Percentiles rank a stretch among this genome's conserved stretches.
These are phyloP conservation scores for Scleroderma bovista DNA, from an alignment of 768 basidiomycete species.

Conservation along the genomic window DNA sequence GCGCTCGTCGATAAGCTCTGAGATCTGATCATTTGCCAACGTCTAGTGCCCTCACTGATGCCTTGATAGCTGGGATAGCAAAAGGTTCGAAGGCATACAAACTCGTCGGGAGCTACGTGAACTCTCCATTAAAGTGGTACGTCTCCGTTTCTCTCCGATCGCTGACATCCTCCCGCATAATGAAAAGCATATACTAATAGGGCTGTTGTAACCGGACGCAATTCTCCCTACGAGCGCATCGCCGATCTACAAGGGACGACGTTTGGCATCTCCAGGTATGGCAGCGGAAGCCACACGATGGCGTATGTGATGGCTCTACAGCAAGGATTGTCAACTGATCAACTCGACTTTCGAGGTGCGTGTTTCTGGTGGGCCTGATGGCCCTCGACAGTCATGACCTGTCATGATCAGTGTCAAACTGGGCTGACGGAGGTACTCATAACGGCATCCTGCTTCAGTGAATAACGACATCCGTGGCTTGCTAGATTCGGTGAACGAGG, in stretches of 20 bases:
- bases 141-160: slow-evolving; percentile 8
- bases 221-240: slow-evolving; percentile 62
- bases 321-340: slow-evolving; percentile 68
- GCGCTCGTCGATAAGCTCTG: background rate
- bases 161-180: background rate
- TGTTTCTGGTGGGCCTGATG: background rate
- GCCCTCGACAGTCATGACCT: background rate
- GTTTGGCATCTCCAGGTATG: slow-evolving; percentile 84
- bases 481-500: slow-evolving; percentile 83
- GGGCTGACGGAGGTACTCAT: no score
- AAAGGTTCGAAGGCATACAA: slow-evolving; percentile 86
- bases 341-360: slow-evolving; percentile 68
- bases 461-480: slow-evolving; percentile 80
- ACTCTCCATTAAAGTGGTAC: slow-evolving; percentile 83
- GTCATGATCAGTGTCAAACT: no score
- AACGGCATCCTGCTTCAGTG: slow-evolving; percentile 41
- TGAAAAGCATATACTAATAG: slow-evolving; percentile 32
- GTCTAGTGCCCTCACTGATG: slow-evolving; percentile 79
- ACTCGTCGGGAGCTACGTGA: slow-evolving; percentile 89
- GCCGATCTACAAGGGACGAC: slow-evolving; percentile 73
- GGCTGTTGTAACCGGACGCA: slow-evolving; percentile 86
- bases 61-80: slow-evolving; percentile 87
- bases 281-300: slow-evolving; percentile 94
- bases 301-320: slow-evolving; percentile 91
- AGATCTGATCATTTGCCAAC: background rate